Conservation (phyloP, 2,329 filamentous ascomycete species). For the Cryphonectria nitschkei region DNA sequence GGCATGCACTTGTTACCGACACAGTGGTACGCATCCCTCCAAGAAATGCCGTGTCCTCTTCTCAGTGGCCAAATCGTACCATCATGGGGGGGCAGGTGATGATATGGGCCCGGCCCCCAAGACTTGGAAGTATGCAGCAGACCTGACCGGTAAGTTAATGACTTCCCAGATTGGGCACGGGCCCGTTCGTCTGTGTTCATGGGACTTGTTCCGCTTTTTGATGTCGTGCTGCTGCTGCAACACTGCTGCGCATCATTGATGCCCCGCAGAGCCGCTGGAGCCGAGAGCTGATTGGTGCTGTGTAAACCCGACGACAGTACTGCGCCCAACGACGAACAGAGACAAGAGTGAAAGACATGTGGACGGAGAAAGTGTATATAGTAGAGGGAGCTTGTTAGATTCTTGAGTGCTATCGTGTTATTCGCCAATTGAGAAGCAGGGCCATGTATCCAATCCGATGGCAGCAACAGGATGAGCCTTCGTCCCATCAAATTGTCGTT, state of each 20-base stretch:
- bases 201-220: background rate
- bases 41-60: conserved; percentile 1
- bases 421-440: background rate
- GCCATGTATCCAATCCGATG: background rate
- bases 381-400: background rate
- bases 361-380: background rate
- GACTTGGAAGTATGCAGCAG: background rate
- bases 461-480: background rate
- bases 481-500: background rate
- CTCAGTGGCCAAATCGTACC: background rate
- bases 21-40: background rate
- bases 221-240: conserved; percentile 1
- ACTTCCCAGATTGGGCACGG: background rate
- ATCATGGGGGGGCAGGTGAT: conserved; percentile 3
- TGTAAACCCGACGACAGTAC: background rate
- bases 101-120: background rate
- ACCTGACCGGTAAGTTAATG: no score
- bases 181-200: background rate
- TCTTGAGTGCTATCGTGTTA: background rate
- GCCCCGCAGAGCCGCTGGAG: background rate
- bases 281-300: background rate
- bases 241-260: background rate
- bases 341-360: background rate
- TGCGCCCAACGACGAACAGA: background rate
- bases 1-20: background rate